phyloP scores from a whole-genome alignment of 345 rosid genomes.

The Eucalyptus polyanthemos region DNA sequence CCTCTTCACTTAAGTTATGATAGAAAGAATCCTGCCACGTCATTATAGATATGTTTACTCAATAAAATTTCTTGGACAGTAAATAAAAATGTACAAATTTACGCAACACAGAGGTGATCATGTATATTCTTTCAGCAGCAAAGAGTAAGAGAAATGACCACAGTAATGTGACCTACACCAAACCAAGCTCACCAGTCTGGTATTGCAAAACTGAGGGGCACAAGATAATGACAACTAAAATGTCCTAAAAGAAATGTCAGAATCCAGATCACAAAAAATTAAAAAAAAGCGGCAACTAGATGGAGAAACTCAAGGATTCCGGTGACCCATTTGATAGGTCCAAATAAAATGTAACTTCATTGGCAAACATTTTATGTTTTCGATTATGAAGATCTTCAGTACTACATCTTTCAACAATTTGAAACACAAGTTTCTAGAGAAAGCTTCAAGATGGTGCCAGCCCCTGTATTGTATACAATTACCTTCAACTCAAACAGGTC shows the following conservation, averaged over 20 bases:
- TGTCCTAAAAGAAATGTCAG: not conserved
- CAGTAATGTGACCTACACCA: not conserved
- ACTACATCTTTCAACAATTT: not conserved
- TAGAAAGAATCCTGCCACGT: constrained; percentile 98
- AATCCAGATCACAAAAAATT: not conserved
- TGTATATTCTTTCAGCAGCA: not conserved
- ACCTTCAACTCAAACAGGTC: not conserved
- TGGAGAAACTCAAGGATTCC: not conserved
- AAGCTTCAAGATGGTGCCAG: not conserved
- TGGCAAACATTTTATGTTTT: not conserved
- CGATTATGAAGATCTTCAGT: not conserved
- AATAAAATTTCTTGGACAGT: not conserved
- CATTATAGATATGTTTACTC: not conserved
- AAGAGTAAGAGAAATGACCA: not conserved
- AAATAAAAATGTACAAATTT: not conserved
- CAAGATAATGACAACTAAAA: not conserved
- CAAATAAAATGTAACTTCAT: not conserved
- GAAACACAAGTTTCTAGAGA: not conserved
- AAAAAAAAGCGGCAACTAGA: not conserved
- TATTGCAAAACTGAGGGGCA: not conserved
- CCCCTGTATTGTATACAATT: not conserved
- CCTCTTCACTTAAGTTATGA: constrained; percentile 80
- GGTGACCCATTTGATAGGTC: not conserved
- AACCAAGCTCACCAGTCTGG: not conserved
- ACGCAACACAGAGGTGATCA: not conserved